Evolutionary conservation across 352 stramenopile genomes (phyloP), one percentile per base, ranked within the genome.

Genomic region (Phytophthora gonapodyides): DNA sequence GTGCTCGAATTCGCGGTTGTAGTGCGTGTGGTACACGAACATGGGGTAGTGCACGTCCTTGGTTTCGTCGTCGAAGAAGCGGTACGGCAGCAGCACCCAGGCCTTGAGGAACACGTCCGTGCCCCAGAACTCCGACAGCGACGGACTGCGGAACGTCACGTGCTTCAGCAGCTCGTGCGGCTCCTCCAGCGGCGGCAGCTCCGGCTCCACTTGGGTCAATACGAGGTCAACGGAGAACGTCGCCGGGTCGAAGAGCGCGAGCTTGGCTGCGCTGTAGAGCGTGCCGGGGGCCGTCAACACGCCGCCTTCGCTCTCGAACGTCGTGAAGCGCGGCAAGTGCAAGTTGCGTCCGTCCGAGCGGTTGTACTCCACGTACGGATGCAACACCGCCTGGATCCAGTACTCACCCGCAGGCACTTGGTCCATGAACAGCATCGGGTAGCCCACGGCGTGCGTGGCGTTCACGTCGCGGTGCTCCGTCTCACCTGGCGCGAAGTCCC

Each of bases 21-120:
- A 91, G 68, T 91, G 82, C 38, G 82, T 84, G 54, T 91, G 82
- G 79, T 91, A 91, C 30, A 91, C 67, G 47, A 88, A 89, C 44
- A 91, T 33, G 34, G 82, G 82, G 71, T 91, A 91, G 67, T 79
- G 69, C 38, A 91, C 67, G 40, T 91, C 54, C 8, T 67, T 63
- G 21, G 75, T 80, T 3, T 56, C 61, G 0, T 69, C 44, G 24
- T 87, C 78, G n/a, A 78, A 88, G 56, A 91, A 91, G 21, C 75
- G 75, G 61, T 88, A 70, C 12, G 82, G 82, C 40, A 91, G 70
- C 61, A 91, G 45, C 19, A 91, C 66, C 82, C 82, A 91, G 12
- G 82, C 82, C 40, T 91, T 85, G 5, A 91, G 66, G 40, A 63
- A 81, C 11, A 91, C 78, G 43, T 91, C 82, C 1, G 73, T 85